A percentile compares a stretch with the other conserved stretches of the same genome.
These are phyloP conservation scores for Parathielavia appendiculata DNA, from an alignment of 495 filamentous ascomycete species.

Conservation along the genomic window DNA sequence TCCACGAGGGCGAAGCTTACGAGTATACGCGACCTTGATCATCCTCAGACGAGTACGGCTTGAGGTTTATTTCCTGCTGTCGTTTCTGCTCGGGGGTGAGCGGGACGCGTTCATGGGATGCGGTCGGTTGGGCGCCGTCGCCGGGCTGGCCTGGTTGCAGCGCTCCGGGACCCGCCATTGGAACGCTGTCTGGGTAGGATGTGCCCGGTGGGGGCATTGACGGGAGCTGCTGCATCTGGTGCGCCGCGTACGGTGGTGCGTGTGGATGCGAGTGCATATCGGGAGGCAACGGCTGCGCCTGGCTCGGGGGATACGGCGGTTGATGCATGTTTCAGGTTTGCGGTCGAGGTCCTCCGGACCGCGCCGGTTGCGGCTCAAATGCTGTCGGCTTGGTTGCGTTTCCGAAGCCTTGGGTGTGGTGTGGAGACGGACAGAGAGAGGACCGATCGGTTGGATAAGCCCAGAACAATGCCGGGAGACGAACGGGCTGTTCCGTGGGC, in stretches of 20 bases:
- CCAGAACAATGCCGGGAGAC: neutral
- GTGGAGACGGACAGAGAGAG: neutral
- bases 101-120: slow-evolving; percentile 21
- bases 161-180: slow-evolving; percentile 20
- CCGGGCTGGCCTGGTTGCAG: slow-evolving; percentile 20
- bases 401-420: neutral
- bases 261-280: slow-evolving; percentile 24
- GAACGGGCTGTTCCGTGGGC: neutral
- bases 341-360: slow-evolving; percentile 16
- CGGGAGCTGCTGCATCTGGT: slow-evolving; percentile 28
- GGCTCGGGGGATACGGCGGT: slow-evolving; percentile 24
- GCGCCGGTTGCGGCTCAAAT: slow-evolving; percentile 8
- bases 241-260: slow-evolving; percentile 14
- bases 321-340: slow-evolving; percentile 24
- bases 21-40: slow-evolving; percentile 26
- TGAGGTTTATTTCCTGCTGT: slow-evolving; percentile 28
- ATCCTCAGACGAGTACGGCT: slow-evolving; percentile 29
- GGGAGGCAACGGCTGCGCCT: slow-evolving; percentile 18
- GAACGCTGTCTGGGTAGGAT: slow-evolving; percentile 26
- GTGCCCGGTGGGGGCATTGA: slow-evolving; percentile 28
- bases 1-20: slow-evolving; percentile 18
- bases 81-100: slow-evolving; percentile 29
- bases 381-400: neutral
- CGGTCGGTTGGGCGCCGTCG: slow-evolving; percentile 16
- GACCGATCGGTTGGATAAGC: neutral